These are phyloP conservation scores for Calonectria fujianensis DNA, from an alignment of 2,329 filamentous ascomycete genomes.

Conservation along the genomic window DNA sequence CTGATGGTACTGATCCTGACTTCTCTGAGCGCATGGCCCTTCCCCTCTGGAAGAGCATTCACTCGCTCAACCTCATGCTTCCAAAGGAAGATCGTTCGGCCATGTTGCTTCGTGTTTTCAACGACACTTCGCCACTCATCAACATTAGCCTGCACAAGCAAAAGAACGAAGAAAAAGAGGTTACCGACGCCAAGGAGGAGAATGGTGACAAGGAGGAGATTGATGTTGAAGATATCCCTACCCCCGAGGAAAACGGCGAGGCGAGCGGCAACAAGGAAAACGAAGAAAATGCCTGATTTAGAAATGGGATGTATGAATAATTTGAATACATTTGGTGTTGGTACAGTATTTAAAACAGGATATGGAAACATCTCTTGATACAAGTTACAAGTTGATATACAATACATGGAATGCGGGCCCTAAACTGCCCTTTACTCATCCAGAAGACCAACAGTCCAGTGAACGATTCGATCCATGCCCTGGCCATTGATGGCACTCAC, in stretches of 20 bases:
- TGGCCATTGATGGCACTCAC: conserved; percentile 93
- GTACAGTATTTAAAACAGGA: conserved; percentile 48
- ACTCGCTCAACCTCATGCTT: conserved; percentile 96
- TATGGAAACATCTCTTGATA: conserved; percentile 44
- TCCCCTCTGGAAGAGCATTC: conserved; percentile 94
- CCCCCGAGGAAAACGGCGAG: conserved; percentile 56
- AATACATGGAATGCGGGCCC: conserved; percentile 42
- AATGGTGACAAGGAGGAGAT: conserved; percentile 53
- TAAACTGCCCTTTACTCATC: conserved; percentile 63
- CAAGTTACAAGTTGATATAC: conserved; percentile 44
- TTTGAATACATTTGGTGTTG: conserved; percentile 48
- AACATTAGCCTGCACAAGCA: conserved; percentile 78
- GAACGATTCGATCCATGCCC: conserved; percentile 84
- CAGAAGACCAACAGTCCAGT: conserved; percentile 82
- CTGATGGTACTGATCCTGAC: conserved; percentile 76
- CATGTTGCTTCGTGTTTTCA: conserved; percentile 93
- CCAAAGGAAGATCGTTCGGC: conserved; percentile 97
- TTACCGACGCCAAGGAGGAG: conserved; percentile 60
- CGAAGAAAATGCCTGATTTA: conserved; percentile 48
- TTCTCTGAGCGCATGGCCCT: conserved; percentile 88
- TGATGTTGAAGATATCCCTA: conserved; percentile 62
- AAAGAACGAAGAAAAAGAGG: conserved; percentile 63
- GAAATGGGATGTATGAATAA: conserved; percentile 45
- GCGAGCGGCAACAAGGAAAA: conserved; percentile 36
- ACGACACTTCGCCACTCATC: conserved; percentile 89